Percentiles rank a stretch among this genome's conserved stretches.
phyloP scores from a whole-genome alignment of 805 yeast species.

The Allodekkera sacchari region DNA sequence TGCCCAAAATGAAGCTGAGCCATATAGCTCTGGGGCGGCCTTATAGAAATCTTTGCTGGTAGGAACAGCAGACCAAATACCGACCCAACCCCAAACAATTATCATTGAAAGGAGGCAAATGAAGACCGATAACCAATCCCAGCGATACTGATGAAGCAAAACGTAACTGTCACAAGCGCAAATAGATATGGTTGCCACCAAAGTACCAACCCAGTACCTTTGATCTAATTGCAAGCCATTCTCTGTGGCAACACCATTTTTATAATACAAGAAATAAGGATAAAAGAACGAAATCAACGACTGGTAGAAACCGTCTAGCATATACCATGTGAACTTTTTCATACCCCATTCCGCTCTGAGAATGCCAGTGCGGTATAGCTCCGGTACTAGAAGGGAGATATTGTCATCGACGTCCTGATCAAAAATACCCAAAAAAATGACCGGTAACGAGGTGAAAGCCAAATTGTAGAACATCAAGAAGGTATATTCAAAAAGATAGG shows the following conservation, averaged over 20 bases:
- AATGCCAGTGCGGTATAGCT: conserved; percentile 66
- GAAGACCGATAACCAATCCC: conserved; percentile 70
- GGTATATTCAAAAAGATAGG: conserved; percentile 72
- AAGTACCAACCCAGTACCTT: conserved; percentile 63
- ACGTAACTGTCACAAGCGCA: conserved; percentile 61
- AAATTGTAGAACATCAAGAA: conserved; percentile 73
- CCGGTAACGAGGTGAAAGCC: conserved; percentile 78
- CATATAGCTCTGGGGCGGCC: conserved; percentile 57
- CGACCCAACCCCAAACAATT: conserved; percentile 67
- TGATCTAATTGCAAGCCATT: conserved; percentile 52
- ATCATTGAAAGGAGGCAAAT: conserved; percentile 51
- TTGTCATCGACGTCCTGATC: conserved; percentile 75
- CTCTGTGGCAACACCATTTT: conserved; percentile 33
- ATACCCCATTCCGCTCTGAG: conserved; percentile 64
- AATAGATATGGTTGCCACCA: conserved; percentile 59
- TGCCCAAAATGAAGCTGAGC: conserved; percentile 58
- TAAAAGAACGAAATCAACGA: conserved; percentile 65
- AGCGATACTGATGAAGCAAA: conserved; percentile 59
- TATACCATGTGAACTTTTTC: conserved; percentile 60
- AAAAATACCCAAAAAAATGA: conserved; percentile 66
- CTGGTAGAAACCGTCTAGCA: conserved; percentile 73
- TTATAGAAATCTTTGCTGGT: conserved; percentile 55
- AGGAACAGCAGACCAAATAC: conserved; percentile 58
- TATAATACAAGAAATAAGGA: conserved; percentile 51
- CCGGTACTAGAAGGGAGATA: conserved; percentile 66